Evolutionary conservation across 2,329 filamentous ascomycete species (phyloP).

Genomic region (Paracoccidioides lutzii): DNA sequence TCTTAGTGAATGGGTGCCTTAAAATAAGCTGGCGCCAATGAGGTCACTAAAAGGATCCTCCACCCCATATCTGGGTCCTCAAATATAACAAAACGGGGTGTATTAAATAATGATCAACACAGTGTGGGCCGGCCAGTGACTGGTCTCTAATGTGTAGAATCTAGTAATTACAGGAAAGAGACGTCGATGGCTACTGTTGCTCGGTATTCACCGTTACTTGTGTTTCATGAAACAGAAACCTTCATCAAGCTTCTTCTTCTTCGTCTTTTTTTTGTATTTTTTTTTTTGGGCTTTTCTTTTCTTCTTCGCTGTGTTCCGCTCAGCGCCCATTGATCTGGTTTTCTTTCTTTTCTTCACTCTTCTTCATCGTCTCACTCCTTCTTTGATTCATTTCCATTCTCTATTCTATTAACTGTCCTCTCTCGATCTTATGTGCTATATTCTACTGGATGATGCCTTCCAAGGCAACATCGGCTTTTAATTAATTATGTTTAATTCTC

Average conservation of each 20-base stretch:
- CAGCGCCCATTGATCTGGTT: constrained; percentile 8
- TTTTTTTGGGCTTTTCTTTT: background rate
- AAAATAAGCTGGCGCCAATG: background rate
- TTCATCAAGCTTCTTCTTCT: background rate
- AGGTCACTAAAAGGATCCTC: background rate
- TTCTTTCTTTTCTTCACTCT: constrained; percentile 11
- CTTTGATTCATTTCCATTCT: constrained; percentile 14
- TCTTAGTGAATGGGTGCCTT: background rate
- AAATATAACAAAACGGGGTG: background rate
- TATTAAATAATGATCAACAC: background rate
- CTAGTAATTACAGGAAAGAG: constrained; percentile 4
- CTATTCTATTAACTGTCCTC: constrained; percentile 15
- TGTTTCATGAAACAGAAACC: constrained; percentile 14
- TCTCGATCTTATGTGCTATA: background rate
- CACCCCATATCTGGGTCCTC: background rate
- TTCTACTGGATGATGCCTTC: background rate
- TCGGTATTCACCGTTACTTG: constrained; percentile 6
- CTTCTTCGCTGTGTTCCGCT: background rate
- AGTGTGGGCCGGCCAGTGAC: background rate
- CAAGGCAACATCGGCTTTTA: background rate
- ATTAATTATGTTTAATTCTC: constrained; percentile 4
- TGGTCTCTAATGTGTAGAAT: background rate
- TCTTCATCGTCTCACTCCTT: constrained; percentile 13
- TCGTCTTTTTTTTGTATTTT: no score
- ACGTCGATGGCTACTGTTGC: constrained; percentile 8